Evolutionary conservation across 805 yeast species (phyloP).

Genomic region (Dipodascus albidus): DNA sequence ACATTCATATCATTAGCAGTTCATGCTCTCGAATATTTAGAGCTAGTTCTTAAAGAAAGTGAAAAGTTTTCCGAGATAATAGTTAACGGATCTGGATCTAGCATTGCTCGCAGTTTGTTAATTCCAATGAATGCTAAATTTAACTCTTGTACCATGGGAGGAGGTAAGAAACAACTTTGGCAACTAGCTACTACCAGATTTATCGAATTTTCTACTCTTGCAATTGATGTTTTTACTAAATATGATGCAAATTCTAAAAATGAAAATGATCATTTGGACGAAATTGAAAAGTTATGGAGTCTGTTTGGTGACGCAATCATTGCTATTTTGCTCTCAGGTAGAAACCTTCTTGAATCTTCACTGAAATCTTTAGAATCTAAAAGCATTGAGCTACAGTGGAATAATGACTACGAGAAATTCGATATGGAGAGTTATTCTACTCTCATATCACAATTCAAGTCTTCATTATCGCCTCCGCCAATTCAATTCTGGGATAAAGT

Average conservation of each 20-base stretch:
- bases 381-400: conserved; percentile 28
- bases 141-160: conserved; percentile 4
- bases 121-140: conserved; percentile 12
- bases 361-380: not conserved
- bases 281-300: not conserved
- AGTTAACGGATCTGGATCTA: not conserved
- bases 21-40: conserved; percentile 6
- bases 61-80: conserved; percentile 2
- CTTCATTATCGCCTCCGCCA: conserved; percentile 2
- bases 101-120: conserved; percentile 1
- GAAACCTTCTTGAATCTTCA: not conserved
- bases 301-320: not conserved
- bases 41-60: not conserved
- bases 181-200: conserved; percentile 13
- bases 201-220: conserved; percentile 5
- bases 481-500: conserved; percentile 31
- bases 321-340: not conserved
- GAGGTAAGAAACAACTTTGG: conserved; percentile 14
- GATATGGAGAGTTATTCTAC: conserved; percentile 35
- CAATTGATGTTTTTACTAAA: not conserved
- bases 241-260: not conserved
- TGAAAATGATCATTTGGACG: not conserved
- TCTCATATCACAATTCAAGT: conserved; percentile 29
- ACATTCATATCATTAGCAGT: conserved; percentile 9
- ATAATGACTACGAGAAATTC: conserved; percentile 30